Conservation (phyloP, 2,329 filamentous ascomycete genomes). For the Fonsecaea monophora region DNA sequence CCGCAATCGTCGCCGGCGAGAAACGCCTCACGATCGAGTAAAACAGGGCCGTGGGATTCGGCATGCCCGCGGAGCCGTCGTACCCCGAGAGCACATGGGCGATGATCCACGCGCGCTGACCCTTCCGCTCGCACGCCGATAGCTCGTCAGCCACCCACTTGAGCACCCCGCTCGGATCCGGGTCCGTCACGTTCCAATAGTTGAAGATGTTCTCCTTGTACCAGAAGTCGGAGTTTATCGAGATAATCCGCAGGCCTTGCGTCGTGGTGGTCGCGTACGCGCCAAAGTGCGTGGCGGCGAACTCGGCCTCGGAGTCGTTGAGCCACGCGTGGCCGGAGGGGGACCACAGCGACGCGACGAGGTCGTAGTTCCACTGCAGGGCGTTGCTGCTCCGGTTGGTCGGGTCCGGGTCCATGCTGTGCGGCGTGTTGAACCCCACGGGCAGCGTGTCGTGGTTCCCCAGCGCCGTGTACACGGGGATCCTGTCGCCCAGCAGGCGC, state of each 20-base stretch:
- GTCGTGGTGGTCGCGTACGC: conserved; percentile 39
- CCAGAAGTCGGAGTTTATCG: conserved; percentile 44
- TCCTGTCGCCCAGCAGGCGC: conserved; percentile 38
- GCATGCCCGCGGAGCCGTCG: conserved; percentile 36
- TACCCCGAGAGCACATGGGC: conserved; percentile 41
- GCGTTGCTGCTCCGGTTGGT: conserved; percentile 33
- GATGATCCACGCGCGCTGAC: conserved; percentile 42
- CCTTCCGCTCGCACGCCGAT: conserved; percentile 38
- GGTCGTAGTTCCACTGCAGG: conserved; percentile 41
- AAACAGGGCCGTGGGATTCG: conserved; percentile 41
- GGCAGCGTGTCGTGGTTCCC: conserved; percentile 43
- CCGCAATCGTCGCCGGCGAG: conserved; percentile 38
- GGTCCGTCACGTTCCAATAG: conserved; percentile 41
- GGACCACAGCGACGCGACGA: conserved; percentile 39
- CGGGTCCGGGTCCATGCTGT: conserved; percentile 34
- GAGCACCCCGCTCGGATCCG: conserved; percentile 39
- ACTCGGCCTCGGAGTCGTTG: conserved; percentile 36
- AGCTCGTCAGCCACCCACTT: conserved; percentile 40
- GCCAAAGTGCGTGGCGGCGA: conserved; percentile 39
- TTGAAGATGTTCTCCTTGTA: conserved; percentile 42
- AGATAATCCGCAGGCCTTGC: conserved; percentile 42
- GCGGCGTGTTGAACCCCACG: conserved; percentile 38
- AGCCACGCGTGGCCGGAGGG: conserved; percentile 40
- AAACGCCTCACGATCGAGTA: conserved; percentile 41
- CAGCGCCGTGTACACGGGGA: conserved; percentile 41